Conservation (phyloP, 164 flowering plant genomes). For the Annona squamosa region DNA sequence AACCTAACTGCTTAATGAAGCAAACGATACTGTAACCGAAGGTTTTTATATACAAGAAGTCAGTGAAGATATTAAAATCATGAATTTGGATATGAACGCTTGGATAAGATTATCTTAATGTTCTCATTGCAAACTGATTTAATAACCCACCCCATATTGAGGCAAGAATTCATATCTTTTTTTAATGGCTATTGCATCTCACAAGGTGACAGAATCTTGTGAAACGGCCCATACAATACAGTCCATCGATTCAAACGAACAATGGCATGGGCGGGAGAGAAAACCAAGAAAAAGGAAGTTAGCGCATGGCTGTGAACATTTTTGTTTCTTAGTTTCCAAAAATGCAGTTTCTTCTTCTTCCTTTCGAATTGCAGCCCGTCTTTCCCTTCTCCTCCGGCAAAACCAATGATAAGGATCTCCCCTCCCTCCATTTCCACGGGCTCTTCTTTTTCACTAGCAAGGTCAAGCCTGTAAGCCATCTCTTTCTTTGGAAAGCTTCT, state of each 20-base stretch:
- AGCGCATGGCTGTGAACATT: background rate
- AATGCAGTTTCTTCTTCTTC: background rate
- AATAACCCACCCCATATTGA: too few species aligned
- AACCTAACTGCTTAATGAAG: too few species aligned
- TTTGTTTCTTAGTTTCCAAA: background rate
- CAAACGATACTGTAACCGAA: too few species aligned
- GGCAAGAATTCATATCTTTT: too few species aligned
- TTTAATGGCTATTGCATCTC: background rate
- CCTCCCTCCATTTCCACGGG: background rate
- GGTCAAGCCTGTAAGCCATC: background rate
- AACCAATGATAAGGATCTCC: background rate
- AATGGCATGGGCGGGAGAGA: constrained; percentile 6
- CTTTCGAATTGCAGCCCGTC: background rate
- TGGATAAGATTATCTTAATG: too few species aligned
- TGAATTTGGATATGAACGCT: too few species aligned
- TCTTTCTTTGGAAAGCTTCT: background rate
- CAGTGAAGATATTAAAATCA: too few species aligned
- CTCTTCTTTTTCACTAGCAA: background rate
- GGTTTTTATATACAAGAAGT: too few species aligned
- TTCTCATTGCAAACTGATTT: too few species aligned
- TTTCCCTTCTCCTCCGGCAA: background rate
- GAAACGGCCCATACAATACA: background rate
- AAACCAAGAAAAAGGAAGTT: constrained; percentile 2
- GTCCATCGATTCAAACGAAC: background rate
- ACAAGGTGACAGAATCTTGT: too few species aligned